Evolutionary conservation across 345 rosid species (phyloP).

Genomic region (Microthlaspi erraticum): DNA sequence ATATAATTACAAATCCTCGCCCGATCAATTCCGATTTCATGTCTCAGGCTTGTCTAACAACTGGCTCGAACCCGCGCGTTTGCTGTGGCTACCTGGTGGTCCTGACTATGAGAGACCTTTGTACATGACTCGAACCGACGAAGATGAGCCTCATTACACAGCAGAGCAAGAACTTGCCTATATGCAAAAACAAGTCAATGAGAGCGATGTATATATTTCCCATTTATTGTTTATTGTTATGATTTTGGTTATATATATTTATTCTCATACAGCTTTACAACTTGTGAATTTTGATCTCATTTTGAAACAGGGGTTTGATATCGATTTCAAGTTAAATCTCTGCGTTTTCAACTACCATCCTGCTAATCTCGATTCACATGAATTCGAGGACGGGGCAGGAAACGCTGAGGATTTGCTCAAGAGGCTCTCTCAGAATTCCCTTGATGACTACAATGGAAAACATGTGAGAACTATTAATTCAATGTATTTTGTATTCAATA

Average conservation of each 20-base stretch:
- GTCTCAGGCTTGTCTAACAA: not conserved
- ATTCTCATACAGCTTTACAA: too few relatives aligned
- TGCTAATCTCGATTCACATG: not conserved
- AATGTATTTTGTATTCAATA: not conserved
- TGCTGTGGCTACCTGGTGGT: not conserved
- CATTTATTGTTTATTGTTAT: too few relatives aligned
- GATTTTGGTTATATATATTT: too few relatives aligned
- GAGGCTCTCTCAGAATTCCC: not conserved
- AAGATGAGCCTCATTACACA: too few relatives aligned
- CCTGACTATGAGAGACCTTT: not conserved
- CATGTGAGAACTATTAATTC: not conserved
- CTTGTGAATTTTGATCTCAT: too few relatives aligned
- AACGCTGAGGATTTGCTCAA: not conserved
- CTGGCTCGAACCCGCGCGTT: not conserved
- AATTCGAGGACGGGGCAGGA: not conserved
- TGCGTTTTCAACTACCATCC: not conserved
- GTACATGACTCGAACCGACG: not conserved
- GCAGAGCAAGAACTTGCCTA: not conserved
- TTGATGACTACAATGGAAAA: not conserved
- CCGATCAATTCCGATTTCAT: too few relatives aligned
- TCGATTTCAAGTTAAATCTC: not conserved
- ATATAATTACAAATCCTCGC: too few relatives aligned
- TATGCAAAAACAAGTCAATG: not conserved
- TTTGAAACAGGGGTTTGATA: conserved; percentile 8
- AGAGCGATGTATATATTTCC: not conserved